Conservation (phyloP, 805 yeast genomes). For the Blastobotrys robertii region DNA sequence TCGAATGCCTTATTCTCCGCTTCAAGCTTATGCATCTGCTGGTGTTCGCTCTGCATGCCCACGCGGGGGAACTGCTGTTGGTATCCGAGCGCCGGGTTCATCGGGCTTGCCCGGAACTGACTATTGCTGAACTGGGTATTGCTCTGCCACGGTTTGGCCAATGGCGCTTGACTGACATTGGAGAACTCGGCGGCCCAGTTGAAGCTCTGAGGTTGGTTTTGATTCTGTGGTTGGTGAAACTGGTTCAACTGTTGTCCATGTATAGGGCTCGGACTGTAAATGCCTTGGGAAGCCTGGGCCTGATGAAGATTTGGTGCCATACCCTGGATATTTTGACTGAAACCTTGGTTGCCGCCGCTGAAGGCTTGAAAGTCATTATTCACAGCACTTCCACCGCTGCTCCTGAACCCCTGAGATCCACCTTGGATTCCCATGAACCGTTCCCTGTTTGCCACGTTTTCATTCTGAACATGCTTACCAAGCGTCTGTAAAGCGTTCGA, state of each 20-base stretch:
- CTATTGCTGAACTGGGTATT: no score
- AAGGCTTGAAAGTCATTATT: conserved; percentile 2
- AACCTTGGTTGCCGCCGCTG: background rate
- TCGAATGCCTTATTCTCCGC: conserved; percentile 15
- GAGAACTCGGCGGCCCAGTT: background rate
- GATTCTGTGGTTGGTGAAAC: no score
- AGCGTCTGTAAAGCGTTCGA: conserved; percentile 22
- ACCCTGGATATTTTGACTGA: no score
- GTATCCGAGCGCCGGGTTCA: background rate
- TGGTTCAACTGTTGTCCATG: no score
- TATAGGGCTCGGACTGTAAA: no score
- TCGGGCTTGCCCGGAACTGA: no score
- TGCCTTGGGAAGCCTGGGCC: no score
- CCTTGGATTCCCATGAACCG: conserved; percentile 7
- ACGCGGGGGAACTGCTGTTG: background rate
- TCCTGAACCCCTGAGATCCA: background rate
- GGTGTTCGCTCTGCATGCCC: conserved; percentile 11
- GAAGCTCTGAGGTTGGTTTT: background rate
- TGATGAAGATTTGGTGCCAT: no score
- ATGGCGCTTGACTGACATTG: background rate
- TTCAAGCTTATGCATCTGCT: conserved; percentile 16
- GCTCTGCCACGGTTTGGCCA: background rate
- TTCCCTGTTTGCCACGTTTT: conserved; percentile 6
- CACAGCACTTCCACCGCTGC: background rate
- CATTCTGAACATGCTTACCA: conserved; percentile 18